Evolutionary conservation across 2,329 filamentous ascomycete genomes (phyloP), one percentile per base, ranked within the genome.

Genomic region (Phialophora chinensis): DNA sequence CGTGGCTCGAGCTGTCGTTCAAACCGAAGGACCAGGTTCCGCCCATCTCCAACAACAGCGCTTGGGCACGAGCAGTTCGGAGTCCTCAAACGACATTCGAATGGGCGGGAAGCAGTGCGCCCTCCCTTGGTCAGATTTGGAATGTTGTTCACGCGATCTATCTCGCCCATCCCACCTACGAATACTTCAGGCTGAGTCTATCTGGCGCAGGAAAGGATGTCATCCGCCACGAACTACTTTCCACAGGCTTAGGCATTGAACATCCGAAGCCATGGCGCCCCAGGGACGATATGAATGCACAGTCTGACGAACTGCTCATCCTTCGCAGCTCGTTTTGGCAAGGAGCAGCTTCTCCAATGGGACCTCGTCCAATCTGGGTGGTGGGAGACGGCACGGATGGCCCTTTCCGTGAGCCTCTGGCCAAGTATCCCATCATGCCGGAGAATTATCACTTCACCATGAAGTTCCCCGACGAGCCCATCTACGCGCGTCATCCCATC

Each of bases 401-500:
- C 10, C 17, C 59, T 33, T 14, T 64, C 11, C 63, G 70, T 2
- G 81, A 83, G 7, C 83, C 86, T 2, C 59, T 66, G 29, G 61
- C 73, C 69, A 79, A 81, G 29, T 78, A 84, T 66, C 84, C 82
- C 3, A 85, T 81, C 12, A 69, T 67, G 67, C 60, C 69, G 7
- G 69, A 72, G 60, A 71, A 62, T 7, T 80, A 63, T 73, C 77
- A 33, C 71, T 82, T 38, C 80, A 83, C 70, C 72, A 73, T 59
- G 73, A 79, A 70, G 57, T 67, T 67, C 38, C 68, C 53, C 70
- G 75, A 79, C 4, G 75, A 82, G 63, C 80, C 79, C 4, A 79
- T 86, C 14, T 86, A 90, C 75, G 82, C 86, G 11, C 88, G 86
- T 77, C 91, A 93, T 77, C 91, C 91, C 3, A 82, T 89, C 8